Percentiles rank a stretch among this genome's conserved stretches.
Evolutionary conservation across 1,139 yeast species (phyloP).

Genomic region (Nakaseomyces sp.): DNA sequence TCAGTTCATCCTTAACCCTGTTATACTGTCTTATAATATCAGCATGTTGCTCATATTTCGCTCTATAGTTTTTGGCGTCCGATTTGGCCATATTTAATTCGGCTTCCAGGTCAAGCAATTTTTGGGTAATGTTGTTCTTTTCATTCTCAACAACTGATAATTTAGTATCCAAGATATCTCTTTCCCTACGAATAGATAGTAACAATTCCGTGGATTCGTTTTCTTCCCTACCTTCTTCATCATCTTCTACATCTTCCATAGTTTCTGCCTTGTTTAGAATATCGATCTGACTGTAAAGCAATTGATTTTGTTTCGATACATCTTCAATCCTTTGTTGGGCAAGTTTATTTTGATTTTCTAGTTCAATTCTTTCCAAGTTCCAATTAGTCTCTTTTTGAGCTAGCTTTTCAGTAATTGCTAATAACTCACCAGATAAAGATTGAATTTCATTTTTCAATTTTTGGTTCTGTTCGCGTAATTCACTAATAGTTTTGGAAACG

Average conservation of each 20-base stretch:
- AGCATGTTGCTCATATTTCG: conserved; percentile 23
- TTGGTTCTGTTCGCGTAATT: conserved; percentile 39
- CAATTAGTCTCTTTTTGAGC: conserved; percentile 37
- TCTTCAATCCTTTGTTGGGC: conserved; percentile 45
- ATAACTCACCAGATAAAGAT: conserved; percentile 32
- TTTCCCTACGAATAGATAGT: conserved; percentile 61
- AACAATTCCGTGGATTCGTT: conserved; percentile 39
- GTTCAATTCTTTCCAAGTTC: conserved; percentile 36
- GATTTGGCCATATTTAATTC: conserved; percentile 10
- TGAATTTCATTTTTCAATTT: conserved; percentile 35
- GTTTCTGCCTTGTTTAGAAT: conserved; percentile 19
- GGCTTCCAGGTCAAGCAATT: conserved; percentile 34
- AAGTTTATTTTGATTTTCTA: conserved; percentile 47
- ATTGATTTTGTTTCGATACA: conserved; percentile 54
- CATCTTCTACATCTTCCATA: conserved; percentile 1
- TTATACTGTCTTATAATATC: conserved; percentile 41
- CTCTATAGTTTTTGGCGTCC: conserved; percentile 8
- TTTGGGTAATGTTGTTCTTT: conserved; percentile 32
- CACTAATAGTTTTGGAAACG: conserved; percentile 40
- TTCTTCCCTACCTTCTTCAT: conserved; percentile 18
- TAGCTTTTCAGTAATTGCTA: conserved; percentile 30
- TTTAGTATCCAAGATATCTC: conserved; percentile 61
- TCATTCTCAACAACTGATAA: conserved; percentile 35
- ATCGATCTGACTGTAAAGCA: conserved; percentile 66
- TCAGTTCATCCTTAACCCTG: conserved; percentile 48